A percentile compares a stretch with the other conserved stretches of the same genome.
These are phyloP conservation scores for Phytopythium montanum DNA, from an alignment of 352 stramenopile genomes.

Conservation along the genomic window DNA sequence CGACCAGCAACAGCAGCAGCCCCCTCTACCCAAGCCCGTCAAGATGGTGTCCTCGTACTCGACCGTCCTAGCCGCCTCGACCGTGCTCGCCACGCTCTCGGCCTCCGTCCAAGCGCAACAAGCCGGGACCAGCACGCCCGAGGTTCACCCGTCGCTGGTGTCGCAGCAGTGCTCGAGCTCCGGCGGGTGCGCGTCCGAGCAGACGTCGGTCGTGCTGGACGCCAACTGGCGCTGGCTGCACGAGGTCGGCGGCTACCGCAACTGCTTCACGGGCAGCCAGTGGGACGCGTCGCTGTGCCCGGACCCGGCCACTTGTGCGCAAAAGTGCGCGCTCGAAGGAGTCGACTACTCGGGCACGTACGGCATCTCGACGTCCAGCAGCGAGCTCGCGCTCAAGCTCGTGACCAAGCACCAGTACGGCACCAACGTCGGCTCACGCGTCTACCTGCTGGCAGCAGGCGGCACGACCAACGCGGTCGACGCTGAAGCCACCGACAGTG, in stretches of 20 bases:
- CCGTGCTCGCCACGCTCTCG: slow-evolving; percentile 14
- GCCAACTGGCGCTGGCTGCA: slow-evolving; percentile 75
- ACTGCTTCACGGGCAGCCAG: slow-evolving; percentile 61
- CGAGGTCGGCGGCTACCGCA: slow-evolving; percentile 55
- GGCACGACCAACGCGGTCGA: slow-evolving; percentile 1
- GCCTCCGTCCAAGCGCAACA: slow-evolving; percentile 32
- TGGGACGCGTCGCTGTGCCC: slow-evolving; percentile 56
- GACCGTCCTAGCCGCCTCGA: slow-evolving; percentile 1
- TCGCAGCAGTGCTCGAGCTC: slow-evolving; percentile 40
- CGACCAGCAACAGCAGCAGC: background rate
- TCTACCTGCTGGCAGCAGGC: slow-evolving; percentile 46
- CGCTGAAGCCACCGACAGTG: slow-evolving; percentile 6
- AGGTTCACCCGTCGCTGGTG: slow-evolving; percentile 48
- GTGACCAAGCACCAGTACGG: slow-evolving; percentile 53
- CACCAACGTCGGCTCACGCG: slow-evolving; percentile 57
- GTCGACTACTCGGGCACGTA: slow-evolving; percentile 63
- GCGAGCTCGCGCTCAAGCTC: slow-evolving; percentile 47
- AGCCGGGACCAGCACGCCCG: slow-evolving; percentile 33
- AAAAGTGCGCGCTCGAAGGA: slow-evolving; percentile 64
- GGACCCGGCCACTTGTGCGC: slow-evolving; percentile 36
- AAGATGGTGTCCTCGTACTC: slow-evolving; percentile 1
- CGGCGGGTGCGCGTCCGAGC: slow-evolving; percentile 33
- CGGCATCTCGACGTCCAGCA: slow-evolving; percentile 42
- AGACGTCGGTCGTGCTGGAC: slow-evolving; percentile 63
- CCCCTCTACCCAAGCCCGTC: background rate